These are phyloP conservation scores for Nemania sp. DNA, from an alignment of 2,329 filamentous ascomycete species.

Conservation along the genomic window DNA sequence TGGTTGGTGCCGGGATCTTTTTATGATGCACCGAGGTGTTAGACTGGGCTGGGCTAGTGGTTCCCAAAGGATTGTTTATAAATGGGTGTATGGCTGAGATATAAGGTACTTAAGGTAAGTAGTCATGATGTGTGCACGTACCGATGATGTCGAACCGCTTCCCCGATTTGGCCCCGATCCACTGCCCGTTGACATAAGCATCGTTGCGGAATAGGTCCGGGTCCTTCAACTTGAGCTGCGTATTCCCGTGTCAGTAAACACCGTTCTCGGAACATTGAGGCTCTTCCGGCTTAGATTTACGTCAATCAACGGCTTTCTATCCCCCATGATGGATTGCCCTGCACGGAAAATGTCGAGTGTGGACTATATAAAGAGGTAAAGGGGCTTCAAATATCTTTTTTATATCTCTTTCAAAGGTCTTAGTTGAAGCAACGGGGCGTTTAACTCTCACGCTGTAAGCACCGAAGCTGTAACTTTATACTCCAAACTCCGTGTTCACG, in stretches of 20 bases:
- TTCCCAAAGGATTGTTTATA: no score
- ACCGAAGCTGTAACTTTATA: background rate
- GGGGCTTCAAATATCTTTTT: background rate
- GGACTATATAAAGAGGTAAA: no score
- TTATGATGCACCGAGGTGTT: no score
- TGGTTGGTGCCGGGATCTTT: constrained; percentile 61
- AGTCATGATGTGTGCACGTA: constrained; percentile 47
- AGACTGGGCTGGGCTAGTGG: no score
- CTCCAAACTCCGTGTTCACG: background rate
- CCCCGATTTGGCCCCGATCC: constrained; percentile 66
- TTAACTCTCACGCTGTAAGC: background rate
- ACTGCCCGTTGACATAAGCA: constrained; percentile 66
- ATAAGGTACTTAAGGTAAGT: background rate
- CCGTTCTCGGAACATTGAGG: no score
- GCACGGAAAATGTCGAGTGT: background rate
- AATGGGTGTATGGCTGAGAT: no score
- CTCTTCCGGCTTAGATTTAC: constrained; percentile 18
- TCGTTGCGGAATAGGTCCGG: constrained; percentile 65
- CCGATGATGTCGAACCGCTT: constrained; percentile 69
- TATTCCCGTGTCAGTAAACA: constrained; percentile 12
- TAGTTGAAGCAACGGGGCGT: background rate
- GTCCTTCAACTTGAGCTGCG: constrained; percentile 61
- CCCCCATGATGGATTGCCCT: constrained; percentile 24
- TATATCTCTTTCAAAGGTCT: background rate
- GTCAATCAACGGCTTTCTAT: constrained; percentile 31